Base-by-base conservation (phyloP, 164 flowering plant species). In the Sedum album region DNA sequence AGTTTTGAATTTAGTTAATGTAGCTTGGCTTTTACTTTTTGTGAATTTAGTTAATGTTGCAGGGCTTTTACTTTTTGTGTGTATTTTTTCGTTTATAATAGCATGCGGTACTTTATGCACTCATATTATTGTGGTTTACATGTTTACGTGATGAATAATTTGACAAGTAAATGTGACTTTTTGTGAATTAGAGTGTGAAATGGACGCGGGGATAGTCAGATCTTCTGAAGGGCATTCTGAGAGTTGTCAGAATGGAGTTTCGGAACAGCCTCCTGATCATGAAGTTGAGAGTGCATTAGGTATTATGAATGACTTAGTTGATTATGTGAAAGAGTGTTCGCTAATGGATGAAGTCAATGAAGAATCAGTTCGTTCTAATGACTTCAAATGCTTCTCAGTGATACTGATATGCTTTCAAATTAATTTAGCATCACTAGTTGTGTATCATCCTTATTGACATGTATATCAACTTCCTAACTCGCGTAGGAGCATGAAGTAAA, bases 401-500 rank as follows among this genome's bases (percentile, higher is more conserved):
- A n/a, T n/a, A n/a, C n/a, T n/a, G n/a, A n/a, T n/a, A n/a, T n/a
- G n/a, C n/a, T n/a, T n/a, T n/a, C n/a, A n/a, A n/a, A n/a, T n/a
- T n/a, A n/a, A n/a, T n/a, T n/a, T n/a, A n/a, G n/a, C n/a, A n/a
- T n/a, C n/a, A n/a, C n/a, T n/a, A n/a, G n/a, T n/a, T n/a, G n/a
- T n/a, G n/a, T n/a, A n/a, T n/a, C n/a, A n/a, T n/a, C n/a, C n/a
- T n/a, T n/a, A n/a, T n/a, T n/a, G n/a, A n/a, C n/a, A n/a, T n/a
- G n/a, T n/a, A n/a, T n/a, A n/a, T n/a, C n/a, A n/a, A n/a, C n/a
- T n/a, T n/a, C n/a, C n/a, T n/a, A n/a, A n/a, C n/a, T n/a, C n/a
- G n/a, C n/a, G n/a, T n/a, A n/a, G 97, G 86, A 77, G 63, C 76
- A 73, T 60, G 77, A 69, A 68, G 80, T 53, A 49, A 69, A 77